Percentiles rank a stretch among this genome's conserved stretches.
Conservation (phyloP, 768 basidiomycete species). For the Suillus clintonianus region DNA sequence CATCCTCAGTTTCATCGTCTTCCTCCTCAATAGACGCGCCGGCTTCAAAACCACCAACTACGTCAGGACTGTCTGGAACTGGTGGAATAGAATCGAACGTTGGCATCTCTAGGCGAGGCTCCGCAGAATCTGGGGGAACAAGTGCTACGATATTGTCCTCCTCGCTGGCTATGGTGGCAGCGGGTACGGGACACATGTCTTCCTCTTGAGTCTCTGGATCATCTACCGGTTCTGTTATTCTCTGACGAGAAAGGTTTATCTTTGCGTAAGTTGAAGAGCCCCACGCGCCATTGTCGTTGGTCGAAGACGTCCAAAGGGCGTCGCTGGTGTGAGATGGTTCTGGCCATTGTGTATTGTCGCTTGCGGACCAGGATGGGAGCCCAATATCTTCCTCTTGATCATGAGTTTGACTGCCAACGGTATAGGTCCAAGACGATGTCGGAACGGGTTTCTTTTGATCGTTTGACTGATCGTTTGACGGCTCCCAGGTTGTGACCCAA, state of each 20-base stretch:
- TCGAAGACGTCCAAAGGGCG: conserved; percentile 43
- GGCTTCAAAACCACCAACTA: conserved; percentile 56
- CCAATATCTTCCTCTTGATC: conserved; percentile 58
- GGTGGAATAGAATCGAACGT: conserved; percentile 1
- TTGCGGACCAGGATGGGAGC: conserved; percentile 58
- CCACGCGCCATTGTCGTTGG: conserved; percentile 4
- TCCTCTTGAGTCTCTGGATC: neutral
- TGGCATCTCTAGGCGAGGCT: neutral
- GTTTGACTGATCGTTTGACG: conserved; percentile 36
- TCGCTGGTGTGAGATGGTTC: conserved; percentile 42
- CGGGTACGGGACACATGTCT: neutral
- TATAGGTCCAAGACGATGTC: conserved; percentile 6
- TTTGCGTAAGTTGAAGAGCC: conserved; percentile 15
- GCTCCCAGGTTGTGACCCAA: conserved; percentile 73
- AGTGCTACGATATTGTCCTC: neutral
- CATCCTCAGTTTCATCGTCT: conserved; percentile 22
- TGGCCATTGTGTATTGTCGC: conserved; percentile 46
- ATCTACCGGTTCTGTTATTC: neutral
- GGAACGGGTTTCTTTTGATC: conserved; percentile 1
- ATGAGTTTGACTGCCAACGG: conserved; percentile 12
- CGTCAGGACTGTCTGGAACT: conserved; percentile 31
- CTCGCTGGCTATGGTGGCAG: neutral
- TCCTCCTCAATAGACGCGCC: neutral
- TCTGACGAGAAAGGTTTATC: conserved; percentile 5
- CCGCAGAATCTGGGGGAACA: conserved; percentile 4